Conservation (phyloP, 768 basidiomycete species). For the Mycena epipterygia region DNA sequence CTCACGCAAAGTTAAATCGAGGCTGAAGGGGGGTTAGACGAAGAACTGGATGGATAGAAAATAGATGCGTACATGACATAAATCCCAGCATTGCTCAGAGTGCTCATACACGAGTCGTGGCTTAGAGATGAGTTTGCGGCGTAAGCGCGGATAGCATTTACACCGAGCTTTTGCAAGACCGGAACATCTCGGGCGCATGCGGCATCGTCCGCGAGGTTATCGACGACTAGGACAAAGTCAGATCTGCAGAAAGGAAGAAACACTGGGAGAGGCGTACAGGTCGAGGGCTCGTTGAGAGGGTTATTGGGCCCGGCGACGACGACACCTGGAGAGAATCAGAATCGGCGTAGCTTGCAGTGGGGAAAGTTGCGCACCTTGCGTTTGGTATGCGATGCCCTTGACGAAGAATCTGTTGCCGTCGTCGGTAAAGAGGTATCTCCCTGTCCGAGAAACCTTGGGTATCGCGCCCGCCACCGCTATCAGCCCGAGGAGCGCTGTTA, state of each 20-base stretch:
- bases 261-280: constrained; percentile 17
- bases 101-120: constrained; percentile 89
- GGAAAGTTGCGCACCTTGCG: constrained; percentile 67
- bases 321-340: constrained; percentile 5
- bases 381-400: constrained; percentile 89
- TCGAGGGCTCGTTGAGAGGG: constrained; percentile 32
- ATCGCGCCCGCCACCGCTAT: constrained; percentile 58
- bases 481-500: not conserved
- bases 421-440: constrained; percentile 85
- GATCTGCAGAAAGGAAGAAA: constrained; percentile 74
- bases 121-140: constrained; percentile 86
- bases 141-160: constrained; percentile 90
- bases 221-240: constrained; percentile 59
- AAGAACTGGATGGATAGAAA: constrained; percentile 18
- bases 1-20: constrained; percentile 82
- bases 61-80: constrained; percentile 81
- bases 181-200: constrained; percentile 88
- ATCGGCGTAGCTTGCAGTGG: not conserved
- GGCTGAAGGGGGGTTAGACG: constrained; percentile 63
- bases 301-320: constrained; percentile 19
- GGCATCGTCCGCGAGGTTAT: constrained; percentile 78
- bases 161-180: constrained; percentile 77
- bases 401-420: constrained; percentile 88
- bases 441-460: constrained; percentile 74
- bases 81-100: constrained; percentile 83